These are phyloP conservation scores for Rachicladosporium sp. DNA, from an alignment of 2,329 filamentous ascomycete genomes.

Conservation along the genomic window DNA sequence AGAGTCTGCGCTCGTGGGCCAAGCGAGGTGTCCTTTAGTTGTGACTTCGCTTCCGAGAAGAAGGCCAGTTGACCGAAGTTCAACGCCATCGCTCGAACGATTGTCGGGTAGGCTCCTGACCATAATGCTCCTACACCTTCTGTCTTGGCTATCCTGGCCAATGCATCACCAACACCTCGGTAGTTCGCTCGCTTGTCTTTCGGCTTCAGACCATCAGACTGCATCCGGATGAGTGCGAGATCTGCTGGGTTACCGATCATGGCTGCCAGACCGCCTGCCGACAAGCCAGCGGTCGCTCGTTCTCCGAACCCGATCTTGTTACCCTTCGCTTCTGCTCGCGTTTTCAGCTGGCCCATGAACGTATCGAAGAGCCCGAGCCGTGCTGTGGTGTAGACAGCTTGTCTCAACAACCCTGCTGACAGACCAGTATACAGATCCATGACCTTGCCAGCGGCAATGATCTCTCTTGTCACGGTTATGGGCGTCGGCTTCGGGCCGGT, in stretches of 20 bases:
- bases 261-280: constrained; percentile 80
- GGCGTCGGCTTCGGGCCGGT: constrained; percentile 74
- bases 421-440: constrained; percentile 89
- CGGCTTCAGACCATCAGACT: constrained; percentile 87
- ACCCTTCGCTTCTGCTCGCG: constrained; percentile 60
- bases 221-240: constrained; percentile 92
- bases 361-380: constrained; percentile 95
- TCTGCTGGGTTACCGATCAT: constrained; percentile 95
- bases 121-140: constrained; percentile 79
- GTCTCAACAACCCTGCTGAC: constrained; percentile 79
- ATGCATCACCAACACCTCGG: constrained; percentile 82
- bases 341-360: constrained; percentile 64
- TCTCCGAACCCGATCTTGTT: constrained; percentile 69
- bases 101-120: constrained; percentile 81
- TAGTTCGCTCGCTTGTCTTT: constrained; percentile 80
- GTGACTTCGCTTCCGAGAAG: constrained; percentile 91
- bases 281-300: constrained; percentile 70
- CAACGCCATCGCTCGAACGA: constrained; percentile 91
- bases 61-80: constrained; percentile 97
- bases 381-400: constrained; percentile 95
- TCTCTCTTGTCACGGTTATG: constrained; percentile 68
- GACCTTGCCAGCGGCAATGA: constrained; percentile 72
- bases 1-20: constrained; percentile 63
- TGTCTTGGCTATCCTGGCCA: constrained; percentile 62
- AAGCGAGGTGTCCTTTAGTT: constrained; percentile 62